These are phyloP conservation scores for Cyclocybe aegerita DNA, from an alignment of 768 basidiomycete species.

Conservation along the genomic window DNA sequence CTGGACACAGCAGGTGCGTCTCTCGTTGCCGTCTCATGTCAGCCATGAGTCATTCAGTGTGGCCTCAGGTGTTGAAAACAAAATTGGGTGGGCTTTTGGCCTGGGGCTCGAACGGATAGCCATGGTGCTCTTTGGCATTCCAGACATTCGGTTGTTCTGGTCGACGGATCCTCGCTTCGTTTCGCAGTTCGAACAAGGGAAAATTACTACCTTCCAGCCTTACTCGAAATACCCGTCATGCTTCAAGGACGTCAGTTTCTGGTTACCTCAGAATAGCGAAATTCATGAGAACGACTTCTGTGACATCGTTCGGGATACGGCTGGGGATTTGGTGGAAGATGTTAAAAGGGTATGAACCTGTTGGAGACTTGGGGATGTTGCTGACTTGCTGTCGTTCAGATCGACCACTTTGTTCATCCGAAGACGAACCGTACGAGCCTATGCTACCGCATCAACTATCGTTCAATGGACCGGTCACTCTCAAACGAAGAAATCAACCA, in stretches of 20 bases:
- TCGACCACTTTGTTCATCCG: conserved; percentile 89
- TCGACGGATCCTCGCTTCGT: conserved; percentile 85
- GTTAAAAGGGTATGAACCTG: conserved; percentile 70
- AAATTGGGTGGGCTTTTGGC: conserved; percentile 97
- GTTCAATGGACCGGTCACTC: conserved; percentile 94
- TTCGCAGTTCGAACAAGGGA: conserved; percentile 76
- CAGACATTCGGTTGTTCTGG: conserved; percentile 99
- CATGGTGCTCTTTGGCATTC: conserved; percentile 96
- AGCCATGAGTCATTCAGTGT: background rate
- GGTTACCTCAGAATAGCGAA: conserved; percentile 56
- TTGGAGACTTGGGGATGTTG: background rate
- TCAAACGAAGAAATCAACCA: conserved; percentile 87
- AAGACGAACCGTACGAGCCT: conserved; percentile 78
- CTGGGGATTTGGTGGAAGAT: conserved; percentile 90
- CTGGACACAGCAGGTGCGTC: conserved; percentile 81
- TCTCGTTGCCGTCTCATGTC: conserved; percentile 6
- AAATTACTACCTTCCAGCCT: conserved; percentile 81
- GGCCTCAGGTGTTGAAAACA: conserved; percentile 65
- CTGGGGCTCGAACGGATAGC: conserved; percentile 96
- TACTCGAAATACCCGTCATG: conserved; percentile 93
- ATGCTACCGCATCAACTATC: conserved; percentile 91
- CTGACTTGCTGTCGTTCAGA: conserved; percentile 45
- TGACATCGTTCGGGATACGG: conserved; percentile 89
- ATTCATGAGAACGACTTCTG: conserved; percentile 98
- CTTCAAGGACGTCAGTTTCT: conserved; percentile 95